A percentile compares a stretch with the other conserved stretches of the same genome.
These are phyloP conservation scores for Pezicula neosporulosa DNA, from an alignment of 2,329 filamentous ascomycete genomes.

Conservation along the genomic window DNA sequence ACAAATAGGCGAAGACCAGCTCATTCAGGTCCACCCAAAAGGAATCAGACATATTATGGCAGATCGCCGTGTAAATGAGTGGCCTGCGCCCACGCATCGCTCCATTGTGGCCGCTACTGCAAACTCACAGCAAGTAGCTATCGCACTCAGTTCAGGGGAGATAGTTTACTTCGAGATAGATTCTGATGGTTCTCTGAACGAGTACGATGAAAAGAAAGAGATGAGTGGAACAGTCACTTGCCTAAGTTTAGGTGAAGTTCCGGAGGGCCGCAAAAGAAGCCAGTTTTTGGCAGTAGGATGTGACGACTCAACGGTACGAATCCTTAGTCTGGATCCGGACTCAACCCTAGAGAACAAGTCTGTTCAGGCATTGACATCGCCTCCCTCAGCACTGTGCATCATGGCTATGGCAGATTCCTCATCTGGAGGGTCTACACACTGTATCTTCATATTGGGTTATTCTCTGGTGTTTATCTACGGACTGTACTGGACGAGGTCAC, in stretches of 20 bases:
- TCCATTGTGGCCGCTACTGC: conserved; percentile 93
- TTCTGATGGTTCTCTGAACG: conserved; percentile 80
- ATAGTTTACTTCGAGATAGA: conserved; percentile 99
- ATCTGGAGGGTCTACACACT: conserved; percentile 85
- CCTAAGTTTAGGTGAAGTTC: conserved; percentile 89
- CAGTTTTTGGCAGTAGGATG: conserved; percentile 95
- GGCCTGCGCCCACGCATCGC: conserved; percentile 88
- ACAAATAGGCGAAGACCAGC: conserved; percentile 86
- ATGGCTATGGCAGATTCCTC: conserved; percentile 96
- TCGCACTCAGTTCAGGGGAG: conserved; percentile 92
- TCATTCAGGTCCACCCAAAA: conserved; percentile 94
- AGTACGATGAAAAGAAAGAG: conserved; percentile 92
- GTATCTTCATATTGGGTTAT: conserved; percentile 92
- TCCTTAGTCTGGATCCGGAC: conserved; percentile 86
- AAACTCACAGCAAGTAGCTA: conserved; percentile 88
- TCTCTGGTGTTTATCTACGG: conserved; percentile 92
- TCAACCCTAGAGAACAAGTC: conserved; percentile 90
- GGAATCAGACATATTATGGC: conserved; percentile 88
- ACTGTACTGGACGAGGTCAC: conserved; percentile 95
- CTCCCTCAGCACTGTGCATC: conserved; percentile 83
- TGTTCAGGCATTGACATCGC: conserved; percentile 87
- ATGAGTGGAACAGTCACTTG: conserved; percentile 96
- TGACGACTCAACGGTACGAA: conserved; percentile 92
- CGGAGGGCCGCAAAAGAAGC: conserved; percentile 83
- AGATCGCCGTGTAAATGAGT: conserved; percentile 79